Percentiles rank a stretch among this genome's conserved stretches.
Evolutionary conservation across 345 rosid genomes (phyloP).

Genomic region (Pugionium dolabratum): DNA sequence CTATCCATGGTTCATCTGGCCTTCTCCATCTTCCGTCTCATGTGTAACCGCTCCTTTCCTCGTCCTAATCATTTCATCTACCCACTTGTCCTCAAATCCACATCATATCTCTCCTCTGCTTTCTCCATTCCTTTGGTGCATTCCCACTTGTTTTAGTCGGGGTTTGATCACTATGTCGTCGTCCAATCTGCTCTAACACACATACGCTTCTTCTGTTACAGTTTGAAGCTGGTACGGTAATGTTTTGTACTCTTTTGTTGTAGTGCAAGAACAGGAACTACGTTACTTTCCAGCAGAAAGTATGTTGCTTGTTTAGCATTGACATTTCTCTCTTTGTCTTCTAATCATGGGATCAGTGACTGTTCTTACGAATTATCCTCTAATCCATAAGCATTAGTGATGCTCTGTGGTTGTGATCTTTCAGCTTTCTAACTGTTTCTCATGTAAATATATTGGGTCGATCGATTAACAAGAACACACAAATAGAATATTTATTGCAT

Average conservation of each 20-base stretch:
- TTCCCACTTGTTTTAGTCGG: slow-evolving; percentile 55
- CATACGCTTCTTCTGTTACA: slow-evolving; percentile 53
- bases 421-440: neutral
- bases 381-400: neutral
- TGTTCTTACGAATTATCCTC: no score
- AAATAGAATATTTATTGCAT: neutral
- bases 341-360: neutral
- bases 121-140: slow-evolving; percentile 56
- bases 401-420: neutral
- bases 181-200: slow-evolving; percentile 79
- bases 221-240: neutral
- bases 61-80: slow-evolving; percentile 71
- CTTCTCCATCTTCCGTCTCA: slow-evolving; percentile 54
- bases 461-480: slow-evolving; percentile 3
- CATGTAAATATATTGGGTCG: neutral
- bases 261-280: neutral
- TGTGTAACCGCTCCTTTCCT: slow-evolving; percentile 54
- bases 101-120: slow-evolving; percentile 41
- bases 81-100: slow-evolving; percentile 69
- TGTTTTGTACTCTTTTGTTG: slow-evolving; percentile 5
- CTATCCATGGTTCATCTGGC: slow-evolving; percentile 44
- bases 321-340: neutral
- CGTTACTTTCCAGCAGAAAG: neutral
- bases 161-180: slow-evolving; percentile 59
- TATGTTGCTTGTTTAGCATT: slow-evolving; percentile 8